A percentile compares a stretch with the other conserved stretches of the same genome.
phyloP scores from a whole-genome alignment of 2,329 filamentous ascomycete species.

The Phaeosphaeria sp. region DNA sequence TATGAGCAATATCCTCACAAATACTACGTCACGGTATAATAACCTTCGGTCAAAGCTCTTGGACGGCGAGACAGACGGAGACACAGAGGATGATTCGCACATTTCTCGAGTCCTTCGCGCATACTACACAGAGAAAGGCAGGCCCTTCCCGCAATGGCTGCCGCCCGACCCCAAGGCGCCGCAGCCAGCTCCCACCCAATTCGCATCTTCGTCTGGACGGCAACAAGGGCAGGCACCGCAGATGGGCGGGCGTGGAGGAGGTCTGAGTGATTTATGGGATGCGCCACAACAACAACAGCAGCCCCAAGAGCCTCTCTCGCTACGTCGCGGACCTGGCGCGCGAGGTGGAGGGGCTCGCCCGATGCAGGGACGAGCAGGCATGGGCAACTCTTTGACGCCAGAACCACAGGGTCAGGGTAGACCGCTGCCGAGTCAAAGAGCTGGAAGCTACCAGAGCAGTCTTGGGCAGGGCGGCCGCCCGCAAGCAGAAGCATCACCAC shows the following conservation, averaged over 20 bases:
- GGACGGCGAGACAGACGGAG: constrained; percentile 62
- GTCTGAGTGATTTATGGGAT: constrained; percentile 68
- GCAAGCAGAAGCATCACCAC: constrained; percentile 42
- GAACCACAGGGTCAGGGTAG: constrained; percentile 54
- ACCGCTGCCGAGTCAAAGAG: constrained; percentile 74
- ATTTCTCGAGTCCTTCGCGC: constrained; percentile 90
- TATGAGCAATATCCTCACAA: constrained; percentile 74
- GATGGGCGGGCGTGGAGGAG: constrained; percentile 49
- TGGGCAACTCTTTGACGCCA: constrained; percentile 40
- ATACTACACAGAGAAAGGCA: constrained; percentile 90
- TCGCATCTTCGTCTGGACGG: constrained; percentile 56
- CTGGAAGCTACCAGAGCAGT: constrained; percentile 74
- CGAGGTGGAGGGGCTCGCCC: constrained; percentile 44
- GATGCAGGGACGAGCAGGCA: constrained; percentile 31
- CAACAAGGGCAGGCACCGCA: constrained; percentile 35
- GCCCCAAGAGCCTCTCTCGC: constrained; percentile 50
- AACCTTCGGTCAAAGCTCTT: constrained; percentile 70
- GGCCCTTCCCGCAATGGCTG: constrained; percentile 83
- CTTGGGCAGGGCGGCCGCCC: constrained; percentile 48
- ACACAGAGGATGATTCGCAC: constrained; percentile 85
- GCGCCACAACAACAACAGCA: constrained; percentile 46
- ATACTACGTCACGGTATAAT: constrained; percentile 64
- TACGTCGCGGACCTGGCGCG: constrained; percentile 53
- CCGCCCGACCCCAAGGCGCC: constrained; percentile 85
- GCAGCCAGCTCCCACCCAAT: constrained; percentile 54